Evolutionary conservation across 176 grass and related monocot genomes (phyloP).

Genomic region (Carex kokanica): DNA sequence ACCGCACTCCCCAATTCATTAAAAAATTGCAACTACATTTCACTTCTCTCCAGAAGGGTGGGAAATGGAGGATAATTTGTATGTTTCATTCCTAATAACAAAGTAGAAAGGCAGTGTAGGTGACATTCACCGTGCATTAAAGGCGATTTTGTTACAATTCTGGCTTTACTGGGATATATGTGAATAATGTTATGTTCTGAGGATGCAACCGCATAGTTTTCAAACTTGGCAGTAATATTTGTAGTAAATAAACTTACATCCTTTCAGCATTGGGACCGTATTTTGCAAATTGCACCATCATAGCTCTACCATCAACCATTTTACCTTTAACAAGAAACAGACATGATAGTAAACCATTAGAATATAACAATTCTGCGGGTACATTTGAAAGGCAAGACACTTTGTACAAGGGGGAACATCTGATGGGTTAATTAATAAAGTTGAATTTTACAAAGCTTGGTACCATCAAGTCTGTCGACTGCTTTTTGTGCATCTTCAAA

Average conservation of each 20-base stretch:
- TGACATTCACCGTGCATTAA: not conserved
- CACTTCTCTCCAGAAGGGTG: not conserved
- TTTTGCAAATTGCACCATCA: constrained; percentile 99
- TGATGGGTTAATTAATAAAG: not conserved
- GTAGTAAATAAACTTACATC: constrained; percentile 55
- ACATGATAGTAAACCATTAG: constrained; percentile 8
- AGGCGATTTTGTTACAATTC: not conserved
- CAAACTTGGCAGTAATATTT: not conserved
- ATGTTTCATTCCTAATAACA: not conserved
- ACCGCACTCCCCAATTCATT: not conserved
- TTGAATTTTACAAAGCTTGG: not conserved
- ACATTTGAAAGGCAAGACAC: not conserved
- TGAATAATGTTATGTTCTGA: constrained; percentile 6
- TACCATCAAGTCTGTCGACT: constrained; percentile 83
- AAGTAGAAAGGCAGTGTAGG: not conserved
- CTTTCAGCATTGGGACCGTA: constrained; percentile 89
- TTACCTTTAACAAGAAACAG: constrained; percentile 46
- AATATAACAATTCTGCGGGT: not conserved
- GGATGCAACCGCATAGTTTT: not conserved
- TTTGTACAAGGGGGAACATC: not conserved
- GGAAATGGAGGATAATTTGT: not conserved
- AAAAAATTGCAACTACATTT: not conserved
- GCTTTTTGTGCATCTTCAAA: constrained; percentile 94
- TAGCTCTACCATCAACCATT: constrained; percentile 81
- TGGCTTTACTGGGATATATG: not conserved